A percentile compares a stretch with the other conserved stretches of the same genome.
phyloP scores from a whole-genome alignment of 441 rosid species.

The Rhodomyrtus psidioides region DNA sequence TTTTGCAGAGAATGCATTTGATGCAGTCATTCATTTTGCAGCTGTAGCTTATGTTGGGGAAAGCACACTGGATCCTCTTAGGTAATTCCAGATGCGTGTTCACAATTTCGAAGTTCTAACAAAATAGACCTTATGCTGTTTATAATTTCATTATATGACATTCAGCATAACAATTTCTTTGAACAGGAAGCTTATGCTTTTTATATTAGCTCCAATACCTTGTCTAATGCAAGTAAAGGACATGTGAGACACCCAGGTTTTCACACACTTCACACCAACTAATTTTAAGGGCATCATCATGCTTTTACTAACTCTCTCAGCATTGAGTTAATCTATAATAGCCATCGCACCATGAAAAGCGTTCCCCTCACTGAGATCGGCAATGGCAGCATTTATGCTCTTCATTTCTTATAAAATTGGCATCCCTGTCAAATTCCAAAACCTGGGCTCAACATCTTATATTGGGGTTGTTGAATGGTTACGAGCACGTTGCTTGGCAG shows the following conservation, averaged over 20 bases:
- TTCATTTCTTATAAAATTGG: not conserved
- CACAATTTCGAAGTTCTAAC: not conserved
- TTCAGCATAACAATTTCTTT: not conserved
- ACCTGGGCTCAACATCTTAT: not conserved
- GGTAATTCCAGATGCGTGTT: conserved; percentile 27
- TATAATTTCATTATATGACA: not conserved
- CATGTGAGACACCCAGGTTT: not conserved
- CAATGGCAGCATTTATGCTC: not conserved
- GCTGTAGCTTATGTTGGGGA: conserved; percentile 91
- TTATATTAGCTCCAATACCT: not conserved
- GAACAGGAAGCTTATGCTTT: not conserved
- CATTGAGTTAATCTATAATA: not conserved
- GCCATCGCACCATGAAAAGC: not conserved
- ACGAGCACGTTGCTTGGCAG: not conserved
- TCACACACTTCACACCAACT: not conserved
- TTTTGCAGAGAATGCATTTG: conserved; percentile 52
- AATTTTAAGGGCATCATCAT: not conserved
- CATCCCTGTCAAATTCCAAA: not conserved
- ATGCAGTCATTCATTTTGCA: conserved; percentile 81
- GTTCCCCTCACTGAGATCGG: not conserved
- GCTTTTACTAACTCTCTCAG: not conserved
- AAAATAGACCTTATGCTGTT: not conserved
- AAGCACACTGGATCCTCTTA: conserved; percentile 81
- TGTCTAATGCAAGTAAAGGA: not conserved
- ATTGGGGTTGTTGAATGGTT: not conserved